These are phyloP conservation scores for Lentinula guzmanii DNA, from an alignment of 768 basidiomycete genomes.

Conservation along the genomic window DNA sequence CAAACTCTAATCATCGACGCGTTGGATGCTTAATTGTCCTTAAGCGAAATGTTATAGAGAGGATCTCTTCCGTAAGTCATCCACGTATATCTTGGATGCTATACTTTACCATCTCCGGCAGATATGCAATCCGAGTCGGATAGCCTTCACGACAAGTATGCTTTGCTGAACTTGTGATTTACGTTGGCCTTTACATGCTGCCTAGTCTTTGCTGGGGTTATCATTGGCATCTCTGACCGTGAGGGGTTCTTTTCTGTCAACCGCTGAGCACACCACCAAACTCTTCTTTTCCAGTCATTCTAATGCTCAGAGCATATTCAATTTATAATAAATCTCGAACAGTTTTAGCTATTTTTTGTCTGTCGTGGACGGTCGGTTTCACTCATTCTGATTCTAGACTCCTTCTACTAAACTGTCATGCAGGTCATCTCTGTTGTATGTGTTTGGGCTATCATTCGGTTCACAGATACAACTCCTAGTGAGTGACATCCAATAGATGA, in stretches of 20 bases:
- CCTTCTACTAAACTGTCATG: neutral
- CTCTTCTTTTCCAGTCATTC: neutral
- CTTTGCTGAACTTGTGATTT: too few species aligned
- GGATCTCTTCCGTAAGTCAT: neutral
- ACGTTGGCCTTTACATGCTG: neutral
- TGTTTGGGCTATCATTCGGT: too few species aligned
- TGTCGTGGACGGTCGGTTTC: neutral
- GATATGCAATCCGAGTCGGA: neutral
- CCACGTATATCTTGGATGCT: neutral
- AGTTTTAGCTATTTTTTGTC: neutral
- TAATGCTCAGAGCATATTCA: constrained; percentile 1
- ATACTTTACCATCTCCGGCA: neutral
- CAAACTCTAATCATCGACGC: neutral
- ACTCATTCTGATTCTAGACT: too few species aligned
- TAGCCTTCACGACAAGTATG: neutral
- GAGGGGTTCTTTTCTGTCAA: neutral
- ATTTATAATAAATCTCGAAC: neutral
- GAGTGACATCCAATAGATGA: too few species aligned
- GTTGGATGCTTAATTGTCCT: neutral
- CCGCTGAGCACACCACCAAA: neutral
- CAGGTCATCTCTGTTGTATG: neutral
- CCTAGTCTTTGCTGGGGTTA: neutral
- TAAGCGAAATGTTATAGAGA: neutral
- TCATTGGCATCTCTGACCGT: neutral
- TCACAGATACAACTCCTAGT: too few species aligned